Percentiles rank a stretch among this genome's conserved stretches.
Conservation (phyloP, 225 moss, liverwort and hornwort species). For the Anthoceros angustus region DNA sequence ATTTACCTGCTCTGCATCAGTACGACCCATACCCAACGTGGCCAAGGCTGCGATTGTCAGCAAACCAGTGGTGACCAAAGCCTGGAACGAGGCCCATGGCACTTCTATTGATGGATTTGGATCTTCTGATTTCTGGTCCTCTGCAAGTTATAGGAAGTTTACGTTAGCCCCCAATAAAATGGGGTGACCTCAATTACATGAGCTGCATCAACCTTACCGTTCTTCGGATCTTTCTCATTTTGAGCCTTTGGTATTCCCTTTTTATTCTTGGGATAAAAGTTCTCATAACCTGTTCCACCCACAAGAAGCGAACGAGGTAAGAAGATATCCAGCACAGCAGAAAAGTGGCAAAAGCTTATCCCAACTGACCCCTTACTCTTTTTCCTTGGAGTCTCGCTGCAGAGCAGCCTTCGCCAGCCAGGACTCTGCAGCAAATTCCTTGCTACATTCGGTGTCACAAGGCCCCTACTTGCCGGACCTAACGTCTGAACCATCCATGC, state of each 20-base stretch:
- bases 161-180: not conserved
- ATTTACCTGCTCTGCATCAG: conserved; percentile 85
- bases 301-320: not conserved
- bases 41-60: conserved; percentile 68
- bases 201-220: conserved; percentile 15
- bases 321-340: not conserved
- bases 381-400: conserved; percentile 63
- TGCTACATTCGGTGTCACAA: conserved; percentile 24
- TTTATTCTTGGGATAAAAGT: conserved; percentile 92
- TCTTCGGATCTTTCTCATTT: conserved; percentile 60
- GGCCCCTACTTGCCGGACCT: conserved; percentile 24
- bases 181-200: not conserved
- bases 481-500: not conserved
- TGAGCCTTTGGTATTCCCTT: conserved; percentile 90
- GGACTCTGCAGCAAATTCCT: conserved; percentile 36
- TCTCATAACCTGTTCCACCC: conserved; percentile 63
- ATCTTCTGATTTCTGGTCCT: conserved; percentile 88
- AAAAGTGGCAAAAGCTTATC: not conserved
- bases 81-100: conserved; percentile 77
- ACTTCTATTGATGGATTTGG: conserved; percentile 64
- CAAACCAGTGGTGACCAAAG: conserved; percentile 71
- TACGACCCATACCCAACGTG: conserved; percentile 73
- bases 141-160: conserved; percentile 18
- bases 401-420: conserved; percentile 42
- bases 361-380: conserved; percentile 30